These are phyloP conservation scores for Drechslerella dactyloides DNA, from an alignment of 2,329 filamentous ascomycete species.

Conservation along the genomic window DNA sequence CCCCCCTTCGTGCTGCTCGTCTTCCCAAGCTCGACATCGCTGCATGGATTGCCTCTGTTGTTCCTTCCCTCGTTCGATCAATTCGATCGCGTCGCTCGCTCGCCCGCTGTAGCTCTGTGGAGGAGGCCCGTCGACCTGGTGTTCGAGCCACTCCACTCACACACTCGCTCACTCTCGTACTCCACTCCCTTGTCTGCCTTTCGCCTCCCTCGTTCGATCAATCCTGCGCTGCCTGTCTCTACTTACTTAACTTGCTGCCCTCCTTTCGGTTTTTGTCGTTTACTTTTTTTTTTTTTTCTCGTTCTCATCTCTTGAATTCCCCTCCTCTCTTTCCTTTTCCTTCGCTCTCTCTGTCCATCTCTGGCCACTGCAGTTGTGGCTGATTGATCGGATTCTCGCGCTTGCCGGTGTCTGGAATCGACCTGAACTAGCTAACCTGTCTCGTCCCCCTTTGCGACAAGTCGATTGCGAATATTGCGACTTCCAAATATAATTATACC, in stretches of 20 bases:
- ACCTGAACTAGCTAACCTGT: neutral
- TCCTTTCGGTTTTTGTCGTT: no score
- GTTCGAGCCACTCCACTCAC: slow-evolving; percentile 1
- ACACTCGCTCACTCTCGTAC: no score
- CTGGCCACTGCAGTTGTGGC: slow-evolving; percentile 7
- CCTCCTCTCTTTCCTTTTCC: slow-evolving; percentile 5
- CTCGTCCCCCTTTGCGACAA: neutral
- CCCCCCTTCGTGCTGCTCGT: neutral
- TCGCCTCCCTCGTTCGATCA: no score
- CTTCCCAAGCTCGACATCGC: neutral
- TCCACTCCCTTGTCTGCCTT: no score
- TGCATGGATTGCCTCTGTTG: slow-evolving; percentile 1
- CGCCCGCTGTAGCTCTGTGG: neutral
- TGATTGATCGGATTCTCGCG: slow-evolving; percentile 2
- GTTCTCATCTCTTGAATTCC: neutral
- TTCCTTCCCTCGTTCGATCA: slow-evolving; percentile 2
- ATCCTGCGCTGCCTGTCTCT: no score
- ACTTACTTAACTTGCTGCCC: neutral
- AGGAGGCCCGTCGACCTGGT: neutral
- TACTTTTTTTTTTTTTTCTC: neutral
- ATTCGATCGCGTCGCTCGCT: slow-evolving; percentile 5
- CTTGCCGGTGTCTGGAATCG: neutral
- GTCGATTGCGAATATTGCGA: slow-evolving; percentile 4
- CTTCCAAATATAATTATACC: slow-evolving; percentile 7
- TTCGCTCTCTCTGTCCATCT: neutral